Conservation (phyloP, 1,284 basidiomycete species). For the Microbotryum silenes-acaulis region DNA sequence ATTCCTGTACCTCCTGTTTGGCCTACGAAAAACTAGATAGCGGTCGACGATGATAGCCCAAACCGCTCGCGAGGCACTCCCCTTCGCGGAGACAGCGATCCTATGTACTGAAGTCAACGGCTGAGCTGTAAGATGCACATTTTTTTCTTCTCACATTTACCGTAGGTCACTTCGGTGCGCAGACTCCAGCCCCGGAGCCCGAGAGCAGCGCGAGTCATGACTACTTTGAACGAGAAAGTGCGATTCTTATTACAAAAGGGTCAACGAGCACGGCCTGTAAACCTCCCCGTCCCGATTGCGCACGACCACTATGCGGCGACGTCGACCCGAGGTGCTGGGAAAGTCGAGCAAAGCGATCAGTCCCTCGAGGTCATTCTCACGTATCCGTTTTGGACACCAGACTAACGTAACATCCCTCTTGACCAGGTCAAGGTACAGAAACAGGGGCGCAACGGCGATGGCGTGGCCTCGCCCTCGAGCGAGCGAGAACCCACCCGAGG, state of each 20-base stretch:
- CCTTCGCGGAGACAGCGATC: no score
- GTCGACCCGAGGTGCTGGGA: neutral
- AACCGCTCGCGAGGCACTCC: no score
- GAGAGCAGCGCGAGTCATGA: no score
- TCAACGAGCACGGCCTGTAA: conserved; percentile 23
- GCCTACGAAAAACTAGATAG: no score
- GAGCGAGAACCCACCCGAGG: conserved; percentile 70
- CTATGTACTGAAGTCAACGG: no score
- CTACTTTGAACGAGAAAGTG: no score
- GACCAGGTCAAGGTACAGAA: conserved; percentile 47
- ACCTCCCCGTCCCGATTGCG: conserved; percentile 29
- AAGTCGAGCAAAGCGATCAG: neutral
- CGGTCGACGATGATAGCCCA: no score
- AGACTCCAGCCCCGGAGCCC: no score
- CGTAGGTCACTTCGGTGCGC: no score
- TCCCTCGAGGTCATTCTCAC: conserved; percentile 8
- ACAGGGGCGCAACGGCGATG: conserved; percentile 60
- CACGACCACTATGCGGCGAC: conserved; percentile 22
- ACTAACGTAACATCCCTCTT: conserved; percentile 36
- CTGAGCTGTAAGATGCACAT: no score
- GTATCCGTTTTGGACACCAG: neutral
- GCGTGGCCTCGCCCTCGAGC: conserved; percentile 64
- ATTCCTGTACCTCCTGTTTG: no score
- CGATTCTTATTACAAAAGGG: conserved; percentile 5
- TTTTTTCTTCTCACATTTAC: no score